Conservation (phyloP, 352 stramenopile species). For the Globisporangium mamillatum region DNA sequence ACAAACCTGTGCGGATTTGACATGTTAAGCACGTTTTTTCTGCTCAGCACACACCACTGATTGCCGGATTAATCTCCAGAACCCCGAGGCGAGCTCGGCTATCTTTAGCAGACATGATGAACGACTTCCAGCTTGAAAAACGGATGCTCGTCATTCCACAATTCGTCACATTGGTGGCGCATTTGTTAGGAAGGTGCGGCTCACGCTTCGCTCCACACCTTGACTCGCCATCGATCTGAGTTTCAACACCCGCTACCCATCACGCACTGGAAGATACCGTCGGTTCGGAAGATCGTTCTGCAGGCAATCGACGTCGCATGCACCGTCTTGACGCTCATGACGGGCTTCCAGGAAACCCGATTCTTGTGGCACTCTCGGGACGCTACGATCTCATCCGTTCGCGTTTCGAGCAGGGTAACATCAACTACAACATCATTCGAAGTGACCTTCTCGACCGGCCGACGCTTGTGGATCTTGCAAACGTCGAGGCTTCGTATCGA, state of each 20-base stretch:
- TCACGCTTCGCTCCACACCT: background rate
- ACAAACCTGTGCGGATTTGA: too few species aligned
- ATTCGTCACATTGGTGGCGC: background rate
- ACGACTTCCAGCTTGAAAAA: background rate
- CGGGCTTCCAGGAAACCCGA: constrained; percentile 28
- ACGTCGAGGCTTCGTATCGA: constrained; percentile 3
- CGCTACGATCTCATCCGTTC: constrained; percentile 19
- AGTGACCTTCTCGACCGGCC: constrained; percentile 15
- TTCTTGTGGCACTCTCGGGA: constrained; percentile 16
- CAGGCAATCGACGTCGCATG: constrained; percentile 18
- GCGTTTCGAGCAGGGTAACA: constrained; percentile 17
- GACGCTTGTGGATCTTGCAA: constrained; percentile 15
- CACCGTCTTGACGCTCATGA: constrained; percentile 28
- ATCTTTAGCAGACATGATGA: background rate
- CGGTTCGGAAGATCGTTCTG: constrained; percentile 15
- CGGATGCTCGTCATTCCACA: background rate
- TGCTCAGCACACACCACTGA: too few species aligned
- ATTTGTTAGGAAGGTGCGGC: background rate
- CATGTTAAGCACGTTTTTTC: too few species aligned
- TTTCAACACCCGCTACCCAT: background rate
- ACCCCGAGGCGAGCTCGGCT: background rate
- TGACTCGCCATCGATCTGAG: background rate
- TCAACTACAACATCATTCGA: constrained; percentile 30
- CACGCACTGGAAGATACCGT: background rate
- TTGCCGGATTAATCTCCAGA: background rate